Evolutionary conservation across 768 basidiomycete genomes (phyloP), one percentile per base, ranked within the genome.

Genomic region (Lepiota subincarnata): DNA sequence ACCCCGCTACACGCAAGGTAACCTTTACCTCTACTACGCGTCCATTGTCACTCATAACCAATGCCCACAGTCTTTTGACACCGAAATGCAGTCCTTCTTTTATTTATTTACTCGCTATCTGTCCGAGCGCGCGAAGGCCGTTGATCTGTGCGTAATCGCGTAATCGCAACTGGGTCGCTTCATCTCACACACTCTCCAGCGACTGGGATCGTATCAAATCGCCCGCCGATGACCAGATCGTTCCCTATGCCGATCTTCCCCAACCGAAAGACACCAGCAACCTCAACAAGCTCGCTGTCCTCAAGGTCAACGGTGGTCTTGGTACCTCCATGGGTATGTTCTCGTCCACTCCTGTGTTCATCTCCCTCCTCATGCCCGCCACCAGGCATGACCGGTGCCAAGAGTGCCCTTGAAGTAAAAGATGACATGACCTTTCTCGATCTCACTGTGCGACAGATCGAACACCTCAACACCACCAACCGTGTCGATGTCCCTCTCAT

Each of bases 341-440:
- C 31, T 48, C 19, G 31, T 38, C 47, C 3, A 42, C n/a, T 36
- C 24, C 13, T 45, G 6, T 24, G 5, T 5, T 44, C 44, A 28
- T 40, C 45, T 4, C 26, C 16, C 34, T 43, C 34, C 37, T 26
- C 24, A 26, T 43, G 54, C 48, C 45, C 43, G 10, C 61, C 49
- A n/a, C 4, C 57, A 87, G 86, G 87, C 37, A 86, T 89, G 83
- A 86, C 83, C 6, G 86, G 87, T 48, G 92, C 93, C 18, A 98
- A 96, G 79, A 86, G 83, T 65, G 89, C 94, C 50, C 89, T 98
- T 57, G 95, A 96, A 66, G 93, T 96, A 73, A 89, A 96, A 73
- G 89, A 97, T 62, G 93, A 92, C 68, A 93, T 96, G 94, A 95
- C 89, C 48, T 98, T 97, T 83, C 83, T 98, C 57, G 95, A 98